Base-by-base conservation (phyloP, 2,329 filamentous ascomycete genomes). In the Calonectria fujianensis region DNA sequence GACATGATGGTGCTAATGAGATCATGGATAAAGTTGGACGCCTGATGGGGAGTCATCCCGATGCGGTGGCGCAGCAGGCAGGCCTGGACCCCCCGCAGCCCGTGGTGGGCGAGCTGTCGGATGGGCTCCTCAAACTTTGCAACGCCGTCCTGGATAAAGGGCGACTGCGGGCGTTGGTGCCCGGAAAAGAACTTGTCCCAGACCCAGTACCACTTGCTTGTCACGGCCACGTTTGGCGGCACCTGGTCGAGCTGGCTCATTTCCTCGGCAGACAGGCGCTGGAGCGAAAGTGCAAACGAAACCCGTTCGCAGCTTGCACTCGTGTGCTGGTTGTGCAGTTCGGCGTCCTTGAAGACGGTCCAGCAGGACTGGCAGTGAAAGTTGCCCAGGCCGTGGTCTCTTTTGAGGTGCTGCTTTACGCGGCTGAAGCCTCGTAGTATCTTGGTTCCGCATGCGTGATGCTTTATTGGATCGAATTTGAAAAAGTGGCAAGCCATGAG, bases 401-500 rank as follows among this genome's bases (percentile, higher is more conserved):
- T 4, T 41, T 29, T 63, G 8, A 63, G 57, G 10, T 63, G 57
- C 24, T 63, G 57, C 24, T 63, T 63, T 14, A 63, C 57, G 4
- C 57, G 57, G 37, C 20, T 27, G 24, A 63, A 63, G 20, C 24
- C 24, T 41, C 57, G 24, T 7, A 63, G 27, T 24, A 18, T 41
- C 3, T 41, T 63, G 35, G n/a, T 20, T 16, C 37, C 57, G 35
- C 57, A 63, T 1, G 1, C 14, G 8, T 63, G 57, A 2, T 63
- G 39, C 18, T 6, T 24, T 11, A 63, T 27, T 1, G 57, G 37
- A 8, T 63, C 57, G 24, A 63, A 63, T 20, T 41, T 41, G n/a
- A 20, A 63, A 20, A 63, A 63, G 16, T 41, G 57, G 9, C 57
- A 63, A 20, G 57, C 57, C 35, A 63, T 41, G 14, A 63, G 24